phyloP scores from a whole-genome alignment of 2,329 filamentous ascomycete species.

The Epichloe sibirici region DNA sequence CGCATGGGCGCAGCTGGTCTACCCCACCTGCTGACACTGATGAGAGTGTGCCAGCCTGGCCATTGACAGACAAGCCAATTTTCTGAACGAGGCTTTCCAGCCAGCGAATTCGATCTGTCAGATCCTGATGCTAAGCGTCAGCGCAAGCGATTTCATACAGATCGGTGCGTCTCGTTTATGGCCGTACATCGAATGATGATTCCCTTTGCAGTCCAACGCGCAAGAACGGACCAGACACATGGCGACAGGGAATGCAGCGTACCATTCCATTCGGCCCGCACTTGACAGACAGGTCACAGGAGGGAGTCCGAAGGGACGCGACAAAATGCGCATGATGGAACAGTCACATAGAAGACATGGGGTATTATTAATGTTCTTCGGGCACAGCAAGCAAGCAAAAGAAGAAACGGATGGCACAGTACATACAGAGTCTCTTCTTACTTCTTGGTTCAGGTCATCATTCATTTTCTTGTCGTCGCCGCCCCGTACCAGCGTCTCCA shows the following conservation, averaged over 20 bases:
- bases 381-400: not conserved
- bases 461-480: not conserved
- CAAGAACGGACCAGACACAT: not conserved
- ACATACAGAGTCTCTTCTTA: not conserved
- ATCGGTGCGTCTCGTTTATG: not conserved
- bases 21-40: not conserved
- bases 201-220: not conserved
- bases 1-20: not conserved
- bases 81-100: slow-evolving; percentile 6
- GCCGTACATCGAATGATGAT: not conserved
- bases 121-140: slow-evolving; percentile 1
- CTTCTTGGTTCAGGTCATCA: not conserved
- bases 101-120: slow-evolving; percentile 5
- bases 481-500: not conserved
- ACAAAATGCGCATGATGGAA: not conserved
- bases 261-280: not conserved
- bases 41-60: not conserved
- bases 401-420: not conserved
- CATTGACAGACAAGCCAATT: not conserved
- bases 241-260: not conserved
- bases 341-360: not conserved
- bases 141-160: not conserved
- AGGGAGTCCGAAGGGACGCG: not conserved
- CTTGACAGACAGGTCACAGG: not conserved
- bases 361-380: not conserved